Base-by-base conservation (phyloP, 768 basidiomycete species). In the Paxillus ammoniavirescens region DNA sequence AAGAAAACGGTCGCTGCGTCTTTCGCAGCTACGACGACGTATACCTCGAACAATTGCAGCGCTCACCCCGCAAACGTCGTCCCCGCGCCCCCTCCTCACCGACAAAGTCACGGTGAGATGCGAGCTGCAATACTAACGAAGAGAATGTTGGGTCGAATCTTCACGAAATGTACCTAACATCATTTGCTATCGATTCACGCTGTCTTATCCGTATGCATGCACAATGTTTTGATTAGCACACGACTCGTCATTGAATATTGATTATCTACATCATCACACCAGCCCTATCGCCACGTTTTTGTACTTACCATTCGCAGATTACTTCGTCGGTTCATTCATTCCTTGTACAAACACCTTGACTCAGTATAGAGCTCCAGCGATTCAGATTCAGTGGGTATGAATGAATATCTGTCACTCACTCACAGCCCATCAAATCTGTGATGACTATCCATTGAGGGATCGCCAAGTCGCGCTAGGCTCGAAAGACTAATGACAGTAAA, bases 1-100 rank as follows among this genome's bases (percentile, higher is more conserved):
- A 77, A 54, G 77, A 82, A 61, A 64, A 69, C 30, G 75, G 74
- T 31, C 65, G 53, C 31, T 82, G 79, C 59, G 61, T 77, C 30
- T 84, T 83, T 62, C 75, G 81, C 57, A 84, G 76, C 62, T 86
- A 81, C 65, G 76, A 79, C 54, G 83, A 84, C 57, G 80, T 84
- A 18, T 84, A 83, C 61, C 67, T 84, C 42, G 75, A 81, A 48
- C 67, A 65, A 48, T 65, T 80, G 41, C 73, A 75, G 35, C 73
- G 73, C 33, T 73, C 74, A 2, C 72, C 77, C 42, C 73, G 70
- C 50, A 75, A 76, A 58, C 68, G 61, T 54, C 68, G 54, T 47
- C 10, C 50, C 12, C 65, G 64, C 15, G 40, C 57, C 17, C 57
- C 62, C 7, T 58, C 56, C 9, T 68, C 68, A 12, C 64, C 62